Percentiles rank a stretch among this genome's conserved stretches.
phyloP scores from a whole-genome alignment of 257 asterid species.

The Solanum peruvianum region DNA sequence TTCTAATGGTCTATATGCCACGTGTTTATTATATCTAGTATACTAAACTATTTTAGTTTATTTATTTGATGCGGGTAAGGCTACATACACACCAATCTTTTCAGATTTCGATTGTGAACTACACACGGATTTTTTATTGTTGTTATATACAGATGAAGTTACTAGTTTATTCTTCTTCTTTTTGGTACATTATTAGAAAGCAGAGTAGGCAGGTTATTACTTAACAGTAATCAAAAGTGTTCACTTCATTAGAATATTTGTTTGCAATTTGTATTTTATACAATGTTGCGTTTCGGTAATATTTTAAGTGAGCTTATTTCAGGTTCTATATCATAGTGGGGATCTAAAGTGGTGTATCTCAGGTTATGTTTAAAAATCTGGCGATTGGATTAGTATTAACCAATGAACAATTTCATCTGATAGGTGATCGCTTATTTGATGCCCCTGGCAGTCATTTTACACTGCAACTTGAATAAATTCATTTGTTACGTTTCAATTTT shows the following conservation, averaged over 20 bases:
- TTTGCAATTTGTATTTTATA: neutral
- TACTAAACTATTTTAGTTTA: neutral
- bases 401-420: neutral
- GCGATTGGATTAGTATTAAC: neutral
- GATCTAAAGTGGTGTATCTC: neutral
- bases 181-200: neutral
- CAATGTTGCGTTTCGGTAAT: neutral
- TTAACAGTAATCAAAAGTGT: neutral
- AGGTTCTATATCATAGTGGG: neutral
- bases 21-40: neutral
- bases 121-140: no score
- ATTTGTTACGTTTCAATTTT: neutral
- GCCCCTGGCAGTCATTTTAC: neutral
- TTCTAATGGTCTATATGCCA: neutral
- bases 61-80: neutral
- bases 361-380: neutral
- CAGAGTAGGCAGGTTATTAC: neutral
- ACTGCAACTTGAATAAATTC: neutral
- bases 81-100: neutral
- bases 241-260: neutral
- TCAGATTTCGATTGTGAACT: neutral
- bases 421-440: neutral
- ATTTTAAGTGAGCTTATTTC: neutral
- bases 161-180: neutral
- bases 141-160: neutral